Percentiles rank a stretch among this genome's conserved stretches.
Evolutionary conservation across 208 protist species (phyloP).

Genomic region (Zelonia costaricensis): DNA sequence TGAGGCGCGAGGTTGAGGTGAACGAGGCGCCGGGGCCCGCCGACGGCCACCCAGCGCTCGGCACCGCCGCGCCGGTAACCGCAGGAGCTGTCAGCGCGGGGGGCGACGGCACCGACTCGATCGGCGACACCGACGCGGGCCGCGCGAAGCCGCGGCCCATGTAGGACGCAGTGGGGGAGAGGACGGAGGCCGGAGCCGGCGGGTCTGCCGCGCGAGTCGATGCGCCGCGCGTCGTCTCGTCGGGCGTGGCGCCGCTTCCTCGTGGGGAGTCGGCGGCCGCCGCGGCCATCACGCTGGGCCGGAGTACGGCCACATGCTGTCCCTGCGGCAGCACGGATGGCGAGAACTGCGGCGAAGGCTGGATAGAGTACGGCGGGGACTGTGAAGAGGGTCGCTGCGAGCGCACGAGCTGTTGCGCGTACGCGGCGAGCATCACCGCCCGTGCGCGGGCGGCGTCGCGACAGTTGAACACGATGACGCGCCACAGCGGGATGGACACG

Average conservation of each 20-base stretch:
- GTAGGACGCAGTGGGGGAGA: too few relatives aligned
- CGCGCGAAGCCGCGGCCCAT: too few relatives aligned
- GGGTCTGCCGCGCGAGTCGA: too few relatives aligned
- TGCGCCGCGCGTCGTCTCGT: too few relatives aligned
- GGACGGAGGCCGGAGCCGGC: too few relatives aligned
- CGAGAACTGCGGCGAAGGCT: too few relatives aligned
- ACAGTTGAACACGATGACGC: constrained; percentile 58
- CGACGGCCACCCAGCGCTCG: background rate
- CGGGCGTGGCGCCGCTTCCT: too few relatives aligned
- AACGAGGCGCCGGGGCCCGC: background rate
- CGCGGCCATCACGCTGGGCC: too few relatives aligned
- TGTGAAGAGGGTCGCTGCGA: background rate
- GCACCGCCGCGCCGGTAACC: background rate
- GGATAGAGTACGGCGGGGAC: too few relatives aligned
- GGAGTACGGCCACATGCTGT: too few relatives aligned
- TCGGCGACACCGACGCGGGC: background rate
- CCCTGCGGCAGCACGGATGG: too few relatives aligned
- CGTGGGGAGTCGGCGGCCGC: too few relatives aligned
- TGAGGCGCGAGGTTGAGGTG: constrained; percentile 4
- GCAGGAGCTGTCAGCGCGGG: background rate
- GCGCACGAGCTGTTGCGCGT: constrained; percentile 4
- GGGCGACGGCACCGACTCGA: background rate
- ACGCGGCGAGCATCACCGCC: constrained; percentile 27
- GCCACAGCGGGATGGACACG: constrained; percentile 56
- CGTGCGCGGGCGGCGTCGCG: constrained; percentile 28